Evolutionary conservation across 768 basidiomycete species (phyloP).

Genomic region (Lactifluus hygrophoroides): DNA sequence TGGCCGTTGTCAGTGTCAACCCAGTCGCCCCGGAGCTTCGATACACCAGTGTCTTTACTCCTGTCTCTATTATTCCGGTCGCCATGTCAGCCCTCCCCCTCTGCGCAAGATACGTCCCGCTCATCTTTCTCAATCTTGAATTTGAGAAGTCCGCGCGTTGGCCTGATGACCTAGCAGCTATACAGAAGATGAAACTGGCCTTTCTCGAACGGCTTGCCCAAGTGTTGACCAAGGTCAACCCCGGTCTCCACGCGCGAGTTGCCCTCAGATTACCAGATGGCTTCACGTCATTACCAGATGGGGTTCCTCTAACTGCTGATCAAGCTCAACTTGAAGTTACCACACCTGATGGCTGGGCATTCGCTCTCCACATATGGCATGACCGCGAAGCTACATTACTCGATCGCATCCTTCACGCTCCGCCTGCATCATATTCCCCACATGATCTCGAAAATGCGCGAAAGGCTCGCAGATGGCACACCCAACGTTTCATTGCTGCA

Average conservation of each 20-base stretch:
- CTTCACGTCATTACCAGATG: slow-evolving; percentile 34
- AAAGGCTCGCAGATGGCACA: slow-evolving; percentile 51
- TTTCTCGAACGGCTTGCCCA: slow-evolving; percentile 78
- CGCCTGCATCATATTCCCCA: slow-evolving; percentile 28
- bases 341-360: slow-evolving; percentile 79
- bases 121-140: slow-evolving; percentile 70
- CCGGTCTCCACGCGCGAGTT: slow-evolving; percentile 48
- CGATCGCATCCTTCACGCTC: slow-evolving; percentile 51
- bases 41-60: slow-evolving; percentile 78
- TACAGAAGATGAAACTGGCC: slow-evolving; percentile 91
- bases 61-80: slow-evolving; percentile 56
- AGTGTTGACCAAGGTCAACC: slow-evolving; percentile 44
- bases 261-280: slow-evolving; percentile 44
- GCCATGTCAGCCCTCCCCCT: slow-evolving; percentile 43
- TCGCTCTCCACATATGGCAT: slow-evolving; percentile 76
- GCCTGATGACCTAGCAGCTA: slow-evolving; percentile 90
- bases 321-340: slow-evolving; percentile 66
- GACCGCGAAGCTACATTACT: slow-evolving; percentile 77
- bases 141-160: slow-evolving; percentile 90
- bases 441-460: slow-evolving; percentile 48
- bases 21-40: slow-evolving; percentile 68
- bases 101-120: slow-evolving; percentile 56
- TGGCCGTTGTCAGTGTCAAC: slow-evolving; percentile 68
- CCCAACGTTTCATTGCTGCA: slow-evolving; percentile 64
- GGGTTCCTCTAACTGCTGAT: slow-evolving; percentile 54